Evolutionary conservation across 2,329 filamentous ascomycete species (phyloP).

Genomic region (Catunica adiposa): DNA sequence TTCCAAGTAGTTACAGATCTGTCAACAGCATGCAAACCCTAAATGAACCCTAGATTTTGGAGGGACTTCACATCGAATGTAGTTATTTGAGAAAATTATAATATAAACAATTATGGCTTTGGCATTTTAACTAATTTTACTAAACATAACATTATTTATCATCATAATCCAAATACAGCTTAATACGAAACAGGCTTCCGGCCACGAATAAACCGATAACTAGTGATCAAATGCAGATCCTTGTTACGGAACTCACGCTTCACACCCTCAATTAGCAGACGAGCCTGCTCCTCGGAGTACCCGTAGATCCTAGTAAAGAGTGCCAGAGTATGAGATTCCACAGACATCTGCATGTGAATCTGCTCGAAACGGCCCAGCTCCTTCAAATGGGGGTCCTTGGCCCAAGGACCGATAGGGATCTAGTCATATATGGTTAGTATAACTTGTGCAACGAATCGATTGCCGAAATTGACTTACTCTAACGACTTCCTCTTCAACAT

Average conservation of each 20-base stretch:
- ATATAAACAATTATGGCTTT: background rate
- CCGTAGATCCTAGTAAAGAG: conserved; percentile 25
- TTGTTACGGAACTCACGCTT: conserved; percentile 23
- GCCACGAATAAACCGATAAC: conserved; percentile 22
- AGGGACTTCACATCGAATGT: too few species aligned
- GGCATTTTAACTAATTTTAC: background rate
- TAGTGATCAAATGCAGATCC: conserved; percentile 22
- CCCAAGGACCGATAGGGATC: conserved; percentile 26
- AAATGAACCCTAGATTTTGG: too few species aligned
- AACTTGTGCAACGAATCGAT: background rate
- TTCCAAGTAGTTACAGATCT: too few species aligned
- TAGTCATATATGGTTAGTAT: conserved; percentile 13
- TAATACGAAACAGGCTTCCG: conserved; percentile 11
- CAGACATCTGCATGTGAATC: conserved; percentile 28
- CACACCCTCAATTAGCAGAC: conserved; percentile 27
- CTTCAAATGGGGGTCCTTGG: conserved; percentile 23
- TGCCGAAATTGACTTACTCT: conserved; percentile 17
- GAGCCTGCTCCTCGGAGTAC: conserved; percentile 26
- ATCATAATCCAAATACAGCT: background rate
- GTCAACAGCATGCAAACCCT: too few species aligned
- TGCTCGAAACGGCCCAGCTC: conserved; percentile 24
- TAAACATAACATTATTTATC: background rate
- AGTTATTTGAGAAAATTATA: too few species aligned
- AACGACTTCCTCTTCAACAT: conserved; percentile 21
- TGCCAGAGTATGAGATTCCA: conserved; percentile 26